phyloP scores from a whole-genome alignment of 2,329 filamentous ascomycete species.

The Exserohilum rostratum region DNA sequence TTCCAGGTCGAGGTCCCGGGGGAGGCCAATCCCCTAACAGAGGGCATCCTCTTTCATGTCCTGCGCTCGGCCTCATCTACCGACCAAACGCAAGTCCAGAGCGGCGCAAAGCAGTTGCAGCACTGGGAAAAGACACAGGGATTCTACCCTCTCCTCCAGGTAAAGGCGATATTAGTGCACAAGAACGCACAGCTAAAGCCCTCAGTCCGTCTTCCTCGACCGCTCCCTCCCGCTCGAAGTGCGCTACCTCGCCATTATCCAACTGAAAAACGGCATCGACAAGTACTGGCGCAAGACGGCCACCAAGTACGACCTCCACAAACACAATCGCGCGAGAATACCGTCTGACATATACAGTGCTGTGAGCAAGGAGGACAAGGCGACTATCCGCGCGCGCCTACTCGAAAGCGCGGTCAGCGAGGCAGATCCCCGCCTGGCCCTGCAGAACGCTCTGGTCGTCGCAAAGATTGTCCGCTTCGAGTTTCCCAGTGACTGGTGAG shows the following conservation, averaged over 20 bases:
- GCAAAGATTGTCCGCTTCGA: constrained; percentile 90
- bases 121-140: constrained; percentile 56
- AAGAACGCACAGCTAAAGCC: background rate
- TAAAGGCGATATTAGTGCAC: constrained; percentile 10
- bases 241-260: constrained; percentile 88
- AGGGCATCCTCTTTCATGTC: constrained; percentile 55
- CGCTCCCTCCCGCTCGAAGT: constrained; percentile 75
- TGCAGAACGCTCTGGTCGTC: constrained; percentile 86
- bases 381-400: constrained; percentile 73
- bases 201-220: constrained; percentile 80
- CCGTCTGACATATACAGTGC: constrained; percentile 52
- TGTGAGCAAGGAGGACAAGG: constrained; percentile 73
- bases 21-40: constrained; percentile 69
- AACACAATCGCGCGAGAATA: background rate
- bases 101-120: constrained; percentile 59
- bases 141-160: constrained; percentile 57
- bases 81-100: constrained; percentile 57
- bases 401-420: constrained; percentile 80
- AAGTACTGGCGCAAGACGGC: constrained; percentile 88
- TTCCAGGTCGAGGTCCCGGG: constrained; percentile 71
- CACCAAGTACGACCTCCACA: constrained; percentile 59
- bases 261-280: constrained; percentile 96
- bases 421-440: constrained; percentile 73
- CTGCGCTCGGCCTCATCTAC: constrained; percentile 56
- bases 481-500: constrained; percentile 81